Percentiles rank a stretch among this genome's conserved stretches.
Evolutionary conservation across 371 early-diverging fungal species (phyloP).

Genomic region (Syncephalis plumigaleata): DNA sequence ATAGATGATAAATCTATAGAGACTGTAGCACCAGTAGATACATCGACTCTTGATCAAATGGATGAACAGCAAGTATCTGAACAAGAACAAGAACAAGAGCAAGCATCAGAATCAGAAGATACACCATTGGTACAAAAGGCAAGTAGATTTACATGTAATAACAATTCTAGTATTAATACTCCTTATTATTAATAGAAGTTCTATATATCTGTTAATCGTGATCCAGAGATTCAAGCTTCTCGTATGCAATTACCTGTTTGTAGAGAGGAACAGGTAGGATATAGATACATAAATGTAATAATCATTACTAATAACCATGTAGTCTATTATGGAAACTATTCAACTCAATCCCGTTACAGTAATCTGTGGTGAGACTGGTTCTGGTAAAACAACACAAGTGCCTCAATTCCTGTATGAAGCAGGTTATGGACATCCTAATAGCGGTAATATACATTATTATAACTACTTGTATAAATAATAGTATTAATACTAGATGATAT

Average conservation of each 20-base stretch:
- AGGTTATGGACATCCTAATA: constrained; percentile 75
- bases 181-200: constrained; percentile 14
- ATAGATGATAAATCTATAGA: constrained; percentile 10
- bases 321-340: constrained; percentile 88
- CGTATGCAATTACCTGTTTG: constrained; percentile 60
- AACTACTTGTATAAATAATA: no score
- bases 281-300: not conserved
- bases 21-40: constrained; percentile 9
- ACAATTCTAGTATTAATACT: not conserved
- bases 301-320: not conserved
- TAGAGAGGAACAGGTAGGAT: constrained; percentile 66
- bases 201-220: constrained; percentile 62
- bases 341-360: constrained; percentile 64
- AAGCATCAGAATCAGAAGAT: constrained; percentile 11
- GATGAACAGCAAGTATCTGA: constrained; percentile 15
- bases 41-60: no score
- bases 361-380: constrained; percentile 97
- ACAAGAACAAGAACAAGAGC: constrained; percentile 15
- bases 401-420: constrained; percentile 98
- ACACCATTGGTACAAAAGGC: constrained; percentile 8
- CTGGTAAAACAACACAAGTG: constrained; percentile 96
- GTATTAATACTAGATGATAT: no score
- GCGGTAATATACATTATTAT: constrained; percentile 14
- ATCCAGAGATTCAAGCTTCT: constrained; percentile 49
- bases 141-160: constrained; percentile 2